A percentile compares a stretch with the other conserved stretches of the same genome.
Evolutionary conservation across 1,284 basidiomycete genomes (phyloP).

Genomic region (Cystobasidiaceae sp.): DNA sequence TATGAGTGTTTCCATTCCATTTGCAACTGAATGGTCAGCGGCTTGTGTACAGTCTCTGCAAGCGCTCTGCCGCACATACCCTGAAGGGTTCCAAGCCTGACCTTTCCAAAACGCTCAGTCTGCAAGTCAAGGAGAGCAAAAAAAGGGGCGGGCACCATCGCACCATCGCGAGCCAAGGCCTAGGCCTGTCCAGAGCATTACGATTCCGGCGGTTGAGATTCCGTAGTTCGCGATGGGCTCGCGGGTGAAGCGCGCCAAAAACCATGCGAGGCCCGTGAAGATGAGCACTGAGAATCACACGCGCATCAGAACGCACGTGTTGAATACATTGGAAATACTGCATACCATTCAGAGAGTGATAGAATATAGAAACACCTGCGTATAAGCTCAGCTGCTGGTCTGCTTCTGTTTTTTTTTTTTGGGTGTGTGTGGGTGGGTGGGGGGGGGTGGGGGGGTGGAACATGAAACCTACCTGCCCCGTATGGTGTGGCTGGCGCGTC

Average conservation of each 20-base stretch:
- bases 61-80: neutral
- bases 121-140: too few species aligned
- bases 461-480: neutral
- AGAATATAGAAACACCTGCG: constrained; percentile 5
- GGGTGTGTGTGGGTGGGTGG: too few species aligned
- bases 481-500: constrained; percentile 22
- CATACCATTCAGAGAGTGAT: constrained; percentile 11
- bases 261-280: neutral
- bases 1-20: too few species aligned
- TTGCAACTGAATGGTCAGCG: too few species aligned
- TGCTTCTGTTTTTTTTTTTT: too few species aligned
- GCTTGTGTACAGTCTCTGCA: too few species aligned
- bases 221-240: constrained; percentile 17
- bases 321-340: neutral
- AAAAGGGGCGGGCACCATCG: neutral
- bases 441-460: neutral
- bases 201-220: neutral
- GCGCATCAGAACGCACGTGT: neutral
- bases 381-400: too few species aligned
- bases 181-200: constrained; percentile 2
- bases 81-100: constrained; percentile 14
- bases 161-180: neutral
- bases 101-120: too few species aligned
- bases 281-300: neutral
- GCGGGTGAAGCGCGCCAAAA: neutral